These are phyloP conservation scores for Cadophora sp. DNA, from an alignment of 2,329 filamentous ascomycete genomes.

Conservation along the genomic window DNA sequence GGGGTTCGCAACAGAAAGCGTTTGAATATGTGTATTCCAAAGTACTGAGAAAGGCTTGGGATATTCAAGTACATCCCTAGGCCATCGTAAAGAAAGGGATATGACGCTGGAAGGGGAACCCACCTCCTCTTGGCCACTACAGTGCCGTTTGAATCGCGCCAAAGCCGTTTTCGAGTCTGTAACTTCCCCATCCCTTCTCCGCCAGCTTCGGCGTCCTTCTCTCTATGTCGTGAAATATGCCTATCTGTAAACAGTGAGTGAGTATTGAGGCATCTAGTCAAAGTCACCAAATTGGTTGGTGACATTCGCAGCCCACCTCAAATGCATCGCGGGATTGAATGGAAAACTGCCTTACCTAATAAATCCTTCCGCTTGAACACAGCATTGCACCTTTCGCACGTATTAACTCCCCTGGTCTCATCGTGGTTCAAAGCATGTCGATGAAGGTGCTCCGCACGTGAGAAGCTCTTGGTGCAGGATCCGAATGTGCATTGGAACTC, in stretches of 20 bases:
- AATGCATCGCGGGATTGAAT: no score
- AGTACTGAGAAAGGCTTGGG: no score
- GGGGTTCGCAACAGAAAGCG: no score
- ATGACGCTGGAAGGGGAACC: no score
- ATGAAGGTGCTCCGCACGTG: slow-evolving; percentile 63
- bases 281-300: no score
- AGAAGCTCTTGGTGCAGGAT: slow-evolving; percentile 60
- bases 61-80: no score
- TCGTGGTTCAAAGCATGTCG: slow-evolving; percentile 64
- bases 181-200: slow-evolving; percentile 57
- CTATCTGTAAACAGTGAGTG: slow-evolving; percentile 56
- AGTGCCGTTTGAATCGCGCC: slow-evolving; percentile 60
- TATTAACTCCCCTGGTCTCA: slow-evolving; percentile 53
- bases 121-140: slow-evolving; percentile 51
- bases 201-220: slow-evolving; percentile 62
- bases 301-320: no score
- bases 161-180: slow-evolving; percentile 62
- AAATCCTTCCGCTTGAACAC: slow-evolving; percentile 34
- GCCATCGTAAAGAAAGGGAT: no score
- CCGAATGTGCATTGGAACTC: slow-evolving; percentile 51
- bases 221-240: slow-evolving; percentile 60
- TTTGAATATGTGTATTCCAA: no score
- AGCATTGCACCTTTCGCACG: slow-evolving; percentile 60
- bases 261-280: no score
- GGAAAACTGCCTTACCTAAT: slow-evolving; percentile 51